phyloP scores from a whole-genome alignment of 768 basidiomycete species.

The Leucosporidium scottii region DNA sequence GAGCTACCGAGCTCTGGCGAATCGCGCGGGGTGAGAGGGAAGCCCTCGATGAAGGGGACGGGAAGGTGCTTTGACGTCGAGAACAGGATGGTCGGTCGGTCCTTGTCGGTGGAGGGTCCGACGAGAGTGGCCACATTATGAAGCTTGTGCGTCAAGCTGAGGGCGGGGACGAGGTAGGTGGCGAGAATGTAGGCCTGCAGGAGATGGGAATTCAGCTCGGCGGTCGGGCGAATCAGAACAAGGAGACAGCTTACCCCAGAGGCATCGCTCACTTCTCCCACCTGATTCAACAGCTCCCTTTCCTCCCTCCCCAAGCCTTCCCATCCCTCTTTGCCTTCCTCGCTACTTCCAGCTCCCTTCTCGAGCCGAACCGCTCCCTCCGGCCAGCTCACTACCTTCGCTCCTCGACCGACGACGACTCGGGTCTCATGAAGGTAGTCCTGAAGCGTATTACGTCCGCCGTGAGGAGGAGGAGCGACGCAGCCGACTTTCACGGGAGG shows the following conservation, averaged over 20 bases:
- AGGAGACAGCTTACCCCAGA: background rate
- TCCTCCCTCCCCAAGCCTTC: conserved; percentile 15
- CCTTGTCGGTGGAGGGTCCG: background rate
- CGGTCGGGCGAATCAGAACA: background rate
- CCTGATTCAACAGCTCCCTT: conserved; percentile 41
- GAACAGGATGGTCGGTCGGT: background rate
- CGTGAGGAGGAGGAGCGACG: conserved; percentile 5
- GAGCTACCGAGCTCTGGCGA: background rate
- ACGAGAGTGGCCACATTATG: conserved; percentile 26
- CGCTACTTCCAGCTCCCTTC: background rate
- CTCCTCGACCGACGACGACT: background rate
- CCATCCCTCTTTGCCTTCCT: background rate
- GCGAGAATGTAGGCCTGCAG: conserved; percentile 11
- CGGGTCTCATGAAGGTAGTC: conserved; percentile 11
- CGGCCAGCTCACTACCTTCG: conserved; percentile 14
- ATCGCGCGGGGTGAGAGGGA: conserved; percentile 3
- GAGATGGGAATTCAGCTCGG: background rate
- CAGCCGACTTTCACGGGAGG: conserved; percentile 24
- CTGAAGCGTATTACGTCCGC: background rate
- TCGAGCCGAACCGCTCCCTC: conserved; percentile 15
- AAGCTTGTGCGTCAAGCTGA: background rate
- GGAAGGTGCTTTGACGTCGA: conserved; percentile 27
- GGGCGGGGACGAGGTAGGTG: conserved; percentile 17
- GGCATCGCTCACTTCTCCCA: conserved; percentile 41
- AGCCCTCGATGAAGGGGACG: conserved; percentile 26